Evolutionary conservation across 129 eudicot genomes (phyloP), one percentile per base, ranked within the genome.

Genomic region (Artemisia argyi): DNA sequence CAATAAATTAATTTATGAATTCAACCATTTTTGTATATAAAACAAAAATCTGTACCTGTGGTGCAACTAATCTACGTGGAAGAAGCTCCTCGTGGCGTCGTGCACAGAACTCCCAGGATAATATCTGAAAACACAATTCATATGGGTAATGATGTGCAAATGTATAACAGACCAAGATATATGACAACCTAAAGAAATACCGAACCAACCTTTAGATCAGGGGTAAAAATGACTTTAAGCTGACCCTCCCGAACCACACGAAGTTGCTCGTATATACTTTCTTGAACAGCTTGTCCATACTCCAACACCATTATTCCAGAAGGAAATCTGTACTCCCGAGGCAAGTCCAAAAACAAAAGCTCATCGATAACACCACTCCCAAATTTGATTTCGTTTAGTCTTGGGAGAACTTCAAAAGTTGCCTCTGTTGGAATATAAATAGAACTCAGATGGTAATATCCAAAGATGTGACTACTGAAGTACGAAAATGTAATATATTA

Each of bases 211-310:
- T 95, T 95, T 47, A 95, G 66, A 72, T 95, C 99, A 24, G 96
- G 87, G 59, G 96, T 70, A 48, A 95, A 95, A 62, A 88, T 69
- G 46, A 95, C 86, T 48, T 96, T 90, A 39, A 95, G 96, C 50
- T 81, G 97, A 69, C 99, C 99, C 82, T 95, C 99, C 50, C 97
- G 97, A 79, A 95, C 90, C 62, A 95, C 96, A 35, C 99, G 97
- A 57, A 95, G 89, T 71, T 95, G 99, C 79, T 95, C 99, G 64
- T 90, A 95, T 42, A 95, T 88, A 60, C 94, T 95, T 76, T 90
- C 99, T 81, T 90, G 95, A 78, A 90, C 96, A 66, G 99, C 96
- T 85, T 88, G 90, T 35, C 88, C 88, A 66, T 88, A 95, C 63
- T 95, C 97, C 80, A 95, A 77, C 76, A 91, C 82, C 97, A 95